A percentile compares a stretch with the other conserved stretches of the same genome.
These are phyloP conservation scores for Metschnikowia corniflorae DNA, from an alignment of 805 yeast genomes.

Conservation along the genomic window DNA sequence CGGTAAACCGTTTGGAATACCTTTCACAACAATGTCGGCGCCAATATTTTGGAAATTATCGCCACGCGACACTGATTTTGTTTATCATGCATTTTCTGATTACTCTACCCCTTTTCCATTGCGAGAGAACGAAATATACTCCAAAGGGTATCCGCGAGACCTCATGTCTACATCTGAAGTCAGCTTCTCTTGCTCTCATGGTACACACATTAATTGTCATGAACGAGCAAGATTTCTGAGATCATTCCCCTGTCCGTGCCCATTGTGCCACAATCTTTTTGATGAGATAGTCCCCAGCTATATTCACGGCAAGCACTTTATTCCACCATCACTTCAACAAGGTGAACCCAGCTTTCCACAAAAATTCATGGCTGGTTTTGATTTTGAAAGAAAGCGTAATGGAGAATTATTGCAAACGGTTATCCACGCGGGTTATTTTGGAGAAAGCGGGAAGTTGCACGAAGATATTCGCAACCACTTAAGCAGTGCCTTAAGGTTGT, in stretches of 20 bases:
- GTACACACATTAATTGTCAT: slow-evolving; percentile 48
- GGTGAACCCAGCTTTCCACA: too few relatives aligned
- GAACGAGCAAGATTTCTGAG: slow-evolving; percentile 15
- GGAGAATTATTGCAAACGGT: slow-evolving; percentile 1
- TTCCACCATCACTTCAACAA: not conserved
- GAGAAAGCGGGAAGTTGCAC: slow-evolving; percentile 1
- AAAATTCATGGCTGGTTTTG: not conserved
- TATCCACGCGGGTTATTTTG: not conserved
- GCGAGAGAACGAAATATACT: slow-evolving; percentile 2
- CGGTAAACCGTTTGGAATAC: slow-evolving; percentile 54
- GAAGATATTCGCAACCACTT: not conserved
- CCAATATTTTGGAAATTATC: slow-evolving; percentile 51
- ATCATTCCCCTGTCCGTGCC: slow-evolving; percentile 48
- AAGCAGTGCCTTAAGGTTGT: not conserved
- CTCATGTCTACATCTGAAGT: slow-evolving; percentile 1
- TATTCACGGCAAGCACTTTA: not conserved
- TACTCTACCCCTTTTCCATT: slow-evolving; percentile 19
- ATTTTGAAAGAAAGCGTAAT: not conserved
- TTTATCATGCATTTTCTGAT: slow-evolving; percentile 21
- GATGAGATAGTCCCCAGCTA: slow-evolving; percentile 15
- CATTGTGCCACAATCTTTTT: slow-evolving; percentile 46
- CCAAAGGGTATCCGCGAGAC: slow-evolving; percentile 21
- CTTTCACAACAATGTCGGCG: slow-evolving; percentile 46
- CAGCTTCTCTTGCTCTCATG: slow-evolving; percentile 43
- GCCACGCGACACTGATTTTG: slow-evolving; percentile 11